Evolutionary conservation across 306 rosid species (phyloP), one percentile per base, ranked within the genome.

Genomic region (Cicer yamashitae): DNA sequence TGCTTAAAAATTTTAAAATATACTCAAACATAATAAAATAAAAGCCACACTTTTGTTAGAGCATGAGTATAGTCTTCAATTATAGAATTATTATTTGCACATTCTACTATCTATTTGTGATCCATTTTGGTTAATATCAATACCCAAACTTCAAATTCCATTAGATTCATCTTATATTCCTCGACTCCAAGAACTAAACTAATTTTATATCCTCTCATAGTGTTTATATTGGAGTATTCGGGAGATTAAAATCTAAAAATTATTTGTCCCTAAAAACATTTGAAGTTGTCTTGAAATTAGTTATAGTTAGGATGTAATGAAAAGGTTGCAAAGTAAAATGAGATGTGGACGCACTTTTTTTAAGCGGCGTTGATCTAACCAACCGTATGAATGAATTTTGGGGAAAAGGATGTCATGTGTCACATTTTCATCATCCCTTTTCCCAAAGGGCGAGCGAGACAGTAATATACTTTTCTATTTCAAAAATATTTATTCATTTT

Each of bases 321-420:
- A 44, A 12, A 14, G 68, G 68, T 38, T 7, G 56, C 1, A 45
- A 20, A 20, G 7, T 63, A 63, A 63, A 48, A 40, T 63, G 0
- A 63, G 13, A 63, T 63, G 30, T 38, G 13, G 53, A 66, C 71
- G 71, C 71, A 65, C 43, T 43, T 39, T 63, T 8, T 65, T 65
- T 1, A 41, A 6, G 70, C 13, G 38, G 25, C 41, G 53, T 41
- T 62, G 47, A 14, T 38, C 20, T 39, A 37, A 18, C 40, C 58
- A n/a, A 18, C 20, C 20, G 0, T 52, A 52, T 14, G 67, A 37
- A 10, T 37, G 41, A 40, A 2, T 39, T 43, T 4, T 6, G 6
- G 54, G 10, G 6, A 6, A 18, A 20, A 20, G 8, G 7, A 20
- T 22, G 6, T n/a, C 25, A 45, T 20, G 40, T 45, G 51, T 45